These are phyloP conservation scores for Suillus subluteus DNA, from an alignment of 768 basidiomycete genomes.

Conservation along the genomic window DNA sequence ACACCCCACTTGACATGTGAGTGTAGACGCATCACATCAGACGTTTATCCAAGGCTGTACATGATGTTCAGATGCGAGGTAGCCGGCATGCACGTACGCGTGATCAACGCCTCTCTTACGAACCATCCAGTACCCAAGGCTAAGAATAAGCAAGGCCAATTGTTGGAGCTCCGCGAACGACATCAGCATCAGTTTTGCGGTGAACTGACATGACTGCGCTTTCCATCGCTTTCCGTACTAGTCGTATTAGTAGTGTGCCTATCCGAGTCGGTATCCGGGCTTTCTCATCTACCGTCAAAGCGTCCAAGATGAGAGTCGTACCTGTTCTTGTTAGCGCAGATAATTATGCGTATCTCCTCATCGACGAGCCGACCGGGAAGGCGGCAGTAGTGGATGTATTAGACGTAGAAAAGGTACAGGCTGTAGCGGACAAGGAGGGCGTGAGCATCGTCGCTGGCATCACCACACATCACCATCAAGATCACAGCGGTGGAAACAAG, in stretches of 20 bases:
- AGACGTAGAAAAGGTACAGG: constrained; percentile 70
- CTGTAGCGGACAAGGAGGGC: constrained; percentile 60
- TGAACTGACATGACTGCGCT: constrained; percentile 9
- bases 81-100: background rate
- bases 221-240: constrained; percentile 5
- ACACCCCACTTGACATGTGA: constrained; percentile 2
- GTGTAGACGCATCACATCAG: constrained; percentile 3
- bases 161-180: background rate
- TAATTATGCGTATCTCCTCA: constrained; percentile 85
- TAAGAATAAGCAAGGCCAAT: background rate
- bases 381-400: constrained; percentile 85
- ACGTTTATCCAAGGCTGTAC: background rate
- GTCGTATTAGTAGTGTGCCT: background rate
- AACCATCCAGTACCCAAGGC: background rate
- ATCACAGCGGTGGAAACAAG: constrained; percentile 88
- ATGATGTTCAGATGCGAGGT: constrained; percentile 4
- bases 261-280: constrained; percentile 13
- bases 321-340: constrained; percentile 80
- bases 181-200: constrained; percentile 15
- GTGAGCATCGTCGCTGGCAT: constrained; percentile 73
- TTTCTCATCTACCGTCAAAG: constrained; percentile 20
- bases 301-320: constrained; percentile 65
- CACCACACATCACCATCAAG: constrained; percentile 92
- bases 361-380: constrained; percentile 65
- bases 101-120: constrained; percentile 1